Conservation (phyloP, 805 yeast genomes). For the Wickerhamomyces ciferrii region DNA sequence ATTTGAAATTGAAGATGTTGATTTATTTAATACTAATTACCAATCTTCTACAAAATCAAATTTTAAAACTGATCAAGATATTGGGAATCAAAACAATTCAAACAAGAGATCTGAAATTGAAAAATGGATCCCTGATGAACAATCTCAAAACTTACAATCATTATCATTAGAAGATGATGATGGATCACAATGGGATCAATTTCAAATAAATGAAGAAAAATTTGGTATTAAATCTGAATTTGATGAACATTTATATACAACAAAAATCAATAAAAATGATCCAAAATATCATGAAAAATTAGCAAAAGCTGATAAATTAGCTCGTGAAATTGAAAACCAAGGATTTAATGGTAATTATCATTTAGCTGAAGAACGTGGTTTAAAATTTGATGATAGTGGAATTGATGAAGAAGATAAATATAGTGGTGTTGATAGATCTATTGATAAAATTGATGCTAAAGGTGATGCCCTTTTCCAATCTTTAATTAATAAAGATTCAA, state of each 20-base stretch:
- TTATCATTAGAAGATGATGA: constrained; percentile 29
- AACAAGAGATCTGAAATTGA: constrained; percentile 59
- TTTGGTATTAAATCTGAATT: constrained; percentile 82
- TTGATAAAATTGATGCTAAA: constrained; percentile 2
- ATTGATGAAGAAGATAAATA: constrained; percentile 94
- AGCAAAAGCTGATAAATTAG: constrained; percentile 70
- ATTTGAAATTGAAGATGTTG: constrained; percentile 30
- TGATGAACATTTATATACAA: constrained; percentile 85
- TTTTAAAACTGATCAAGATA: constrained; percentile 85
- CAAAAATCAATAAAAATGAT: constrained; percentile 60
- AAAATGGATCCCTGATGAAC: constrained; percentile 78
- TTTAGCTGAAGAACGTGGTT: constrained; percentile 88
- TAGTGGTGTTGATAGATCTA: constrained; percentile 64
- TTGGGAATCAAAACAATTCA: constrained; percentile 34
- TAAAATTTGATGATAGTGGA: constrained; percentile 72
- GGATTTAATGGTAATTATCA: constrained; percentile 65
- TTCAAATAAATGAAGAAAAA: constrained; percentile 81
- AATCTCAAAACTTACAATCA: constrained; percentile 4
- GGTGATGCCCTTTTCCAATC: constrained; percentile 22
- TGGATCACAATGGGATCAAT: constrained; percentile 78
- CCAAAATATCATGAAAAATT: constrained; percentile 68
- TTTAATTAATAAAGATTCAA: constrained; percentile 22
- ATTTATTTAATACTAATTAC: constrained; percentile 16
- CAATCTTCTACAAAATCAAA: constrained; percentile 12
- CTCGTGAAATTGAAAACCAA: constrained; percentile 76